Base-by-base conservation (phyloP, 768 basidiomycete species). In the Trametes meyenii region DNA sequence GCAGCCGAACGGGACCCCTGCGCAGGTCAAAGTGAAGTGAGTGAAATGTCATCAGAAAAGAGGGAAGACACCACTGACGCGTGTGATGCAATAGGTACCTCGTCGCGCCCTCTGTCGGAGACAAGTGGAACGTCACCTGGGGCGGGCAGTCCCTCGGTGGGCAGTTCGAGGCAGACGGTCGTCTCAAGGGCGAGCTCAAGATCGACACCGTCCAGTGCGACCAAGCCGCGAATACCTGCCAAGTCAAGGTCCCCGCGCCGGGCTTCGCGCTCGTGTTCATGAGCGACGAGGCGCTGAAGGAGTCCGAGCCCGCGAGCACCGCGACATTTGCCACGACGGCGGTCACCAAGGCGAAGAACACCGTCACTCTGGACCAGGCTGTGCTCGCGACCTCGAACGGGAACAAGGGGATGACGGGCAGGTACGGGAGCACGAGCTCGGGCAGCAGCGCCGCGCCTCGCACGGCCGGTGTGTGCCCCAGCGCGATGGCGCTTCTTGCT, bases 221-320 rank as follows among this genome's bases (percentile, higher is more conserved):
- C 69, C 73, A 77, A 39, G 70, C 71, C 10, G 74, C 75, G 60
- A 82, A 84, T 67, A 75, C 76, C 0, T 93, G 91, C 71, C 65
- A 73, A 35, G 76, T 92, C 52, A 79, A 78, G 14, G 83, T 93
- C 50, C 81, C 83, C 43, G 87, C 90, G 0, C 91, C 92, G 0
- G 84, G 84, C 38, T 85, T 89, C 66, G 90, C 90, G 2, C 78
- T 94, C 50, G 88, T 93, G 55, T 92, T 90, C 79, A 75, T 93
- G 43, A 81, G 75, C 5, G 69, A 78, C 44, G 58, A 70, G 40
- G 78, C 81, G 12, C 66, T 78, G 43, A 60, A 70, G 1, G 79
- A 77, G 49, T 69, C 73, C 5, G 71, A 68, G 16, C 70, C 72
- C 1, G 71, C 67, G 23, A 63, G 73, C 3, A 74, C 79, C 1